phyloP scores from a whole-genome alignment of 306 rosid species.

The Hylodesmum podocarpum region DNA sequence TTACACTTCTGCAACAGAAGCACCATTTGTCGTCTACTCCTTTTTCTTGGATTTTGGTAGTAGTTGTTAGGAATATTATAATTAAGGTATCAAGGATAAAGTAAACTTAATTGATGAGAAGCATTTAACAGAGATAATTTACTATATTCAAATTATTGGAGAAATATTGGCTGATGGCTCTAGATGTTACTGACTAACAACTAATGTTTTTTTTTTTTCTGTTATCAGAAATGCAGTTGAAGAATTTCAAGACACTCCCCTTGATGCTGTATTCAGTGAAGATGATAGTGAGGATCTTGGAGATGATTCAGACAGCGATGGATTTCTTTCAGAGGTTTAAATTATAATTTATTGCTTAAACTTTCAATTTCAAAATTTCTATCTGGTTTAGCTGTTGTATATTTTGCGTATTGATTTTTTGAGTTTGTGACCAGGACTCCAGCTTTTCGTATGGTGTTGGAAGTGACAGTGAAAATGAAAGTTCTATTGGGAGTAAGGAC shows the following conservation, averaged over 20 bases:
- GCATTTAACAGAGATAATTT: not conserved
- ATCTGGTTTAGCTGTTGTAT: conserved; percentile 6
- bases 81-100: not conserved
- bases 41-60: not conserved
- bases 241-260: conserved; percentile 44
- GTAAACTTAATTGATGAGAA: not conserved
- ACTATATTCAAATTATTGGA: conserved; percentile 3
- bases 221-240: conserved; percentile 44
- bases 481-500: conserved; percentile 46
- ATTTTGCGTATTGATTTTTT: conserved; percentile 28
- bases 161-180: conserved; percentile 2
- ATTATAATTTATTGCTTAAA: conserved; percentile 12
- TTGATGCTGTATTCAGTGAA: conserved; percentile 60
- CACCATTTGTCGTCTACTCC: not conserved
- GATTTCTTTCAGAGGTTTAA: conserved; percentile 83
- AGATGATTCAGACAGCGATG: conserved; percentile 83
- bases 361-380: not conserved
- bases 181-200: not conserved
- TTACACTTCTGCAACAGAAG: not conserved
- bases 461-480: conserved; percentile 47
- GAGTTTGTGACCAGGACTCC: conserved; percentile 52
- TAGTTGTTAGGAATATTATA: not conserved
- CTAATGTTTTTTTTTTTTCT: not conserved
- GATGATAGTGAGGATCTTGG: conserved; percentile 52
- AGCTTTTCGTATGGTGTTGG: conserved; percentile 29